Percentiles rank a stretch among this genome's conserved stretches.
These are phyloP conservation scores for Suillus occidentalis DNA, from an alignment of 768 basidiomycete genomes.

Conservation along the genomic window DNA sequence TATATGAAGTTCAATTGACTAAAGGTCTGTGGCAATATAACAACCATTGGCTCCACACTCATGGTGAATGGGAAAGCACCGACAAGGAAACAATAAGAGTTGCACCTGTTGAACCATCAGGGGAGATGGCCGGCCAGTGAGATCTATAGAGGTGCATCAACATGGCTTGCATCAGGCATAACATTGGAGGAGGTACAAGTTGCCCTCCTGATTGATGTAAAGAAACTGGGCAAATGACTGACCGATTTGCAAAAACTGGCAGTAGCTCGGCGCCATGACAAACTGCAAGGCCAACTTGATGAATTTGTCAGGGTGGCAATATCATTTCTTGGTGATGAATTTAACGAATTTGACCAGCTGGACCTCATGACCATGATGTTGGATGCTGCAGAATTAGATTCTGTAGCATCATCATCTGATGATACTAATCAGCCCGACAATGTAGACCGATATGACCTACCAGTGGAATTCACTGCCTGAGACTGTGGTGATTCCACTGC, in stretches of 20 bases:
- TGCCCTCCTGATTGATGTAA: neutral
- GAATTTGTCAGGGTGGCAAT: neutral
- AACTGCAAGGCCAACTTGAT: neutral
- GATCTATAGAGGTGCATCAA: neutral
- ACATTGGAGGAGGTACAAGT: neutral
- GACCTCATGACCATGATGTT: too few species aligned
- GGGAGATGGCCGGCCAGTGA: neutral
- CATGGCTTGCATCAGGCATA: neutral
- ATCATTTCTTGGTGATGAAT: neutral
- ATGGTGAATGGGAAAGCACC: neutral
- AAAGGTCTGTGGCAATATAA: neutral
- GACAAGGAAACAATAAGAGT: neutral
- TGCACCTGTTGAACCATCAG: neutral
- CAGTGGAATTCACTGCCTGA: too few species aligned
- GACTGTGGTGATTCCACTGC: too few species aligned
- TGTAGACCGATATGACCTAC: too few species aligned
- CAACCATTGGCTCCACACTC: neutral
- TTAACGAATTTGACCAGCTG: neutral
- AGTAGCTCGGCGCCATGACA: neutral
- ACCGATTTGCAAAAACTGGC: neutral
- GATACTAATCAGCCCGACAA: too few species aligned
- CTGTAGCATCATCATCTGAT: too few species aligned
- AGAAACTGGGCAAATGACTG: neutral
- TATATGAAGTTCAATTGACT: constrained; percentile 1
- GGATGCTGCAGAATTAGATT: too few species aligned